These are phyloP conservation scores for Halenospora varia DNA, from an alignment of 495 filamentous ascomycete species.

Conservation along the genomic window DNA sequence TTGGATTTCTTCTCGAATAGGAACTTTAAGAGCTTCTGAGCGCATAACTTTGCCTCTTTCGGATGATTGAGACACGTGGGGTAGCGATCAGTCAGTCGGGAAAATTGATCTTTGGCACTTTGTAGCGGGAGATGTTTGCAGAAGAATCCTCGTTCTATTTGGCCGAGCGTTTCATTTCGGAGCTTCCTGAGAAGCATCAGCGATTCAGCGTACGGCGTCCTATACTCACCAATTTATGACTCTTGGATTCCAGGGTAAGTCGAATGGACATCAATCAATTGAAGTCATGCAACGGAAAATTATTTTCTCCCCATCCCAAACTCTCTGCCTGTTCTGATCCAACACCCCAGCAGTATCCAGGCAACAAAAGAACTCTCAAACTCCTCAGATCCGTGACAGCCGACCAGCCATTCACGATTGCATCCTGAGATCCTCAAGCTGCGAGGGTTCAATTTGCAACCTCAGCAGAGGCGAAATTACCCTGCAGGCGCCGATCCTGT, in stretches of 20 bases:
- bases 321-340: neutral
- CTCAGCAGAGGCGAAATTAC: conserved; percentile 1
- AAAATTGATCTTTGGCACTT: too few species aligned
- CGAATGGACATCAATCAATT: too few species aligned
- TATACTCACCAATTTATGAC: too few species aligned
- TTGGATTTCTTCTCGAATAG: neutral
- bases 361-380: neutral
- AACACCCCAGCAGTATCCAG: neutral
- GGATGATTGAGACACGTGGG: neutral
- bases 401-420: conserved; percentile 6
- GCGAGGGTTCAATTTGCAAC: neutral
- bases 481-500: conserved; percentile 1
- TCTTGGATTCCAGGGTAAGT: too few species aligned
- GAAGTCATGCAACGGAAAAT: too few species aligned
- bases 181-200: too few species aligned
- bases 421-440: neutral
- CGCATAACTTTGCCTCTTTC: conserved; percentile 10
- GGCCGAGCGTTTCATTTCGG: too few species aligned
- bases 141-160: too few species aligned
- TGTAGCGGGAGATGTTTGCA: too few species aligned
- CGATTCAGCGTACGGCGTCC: too few species aligned
- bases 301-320: neutral
- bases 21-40: too few species aligned
- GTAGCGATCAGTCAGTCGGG: neutral
- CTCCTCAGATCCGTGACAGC: conserved; percentile 5